These are phyloP conservation scores for Trichomonascaceae sp. DNA, from an alignment of 1,139 yeast species.

Conservation along the genomic window DNA sequence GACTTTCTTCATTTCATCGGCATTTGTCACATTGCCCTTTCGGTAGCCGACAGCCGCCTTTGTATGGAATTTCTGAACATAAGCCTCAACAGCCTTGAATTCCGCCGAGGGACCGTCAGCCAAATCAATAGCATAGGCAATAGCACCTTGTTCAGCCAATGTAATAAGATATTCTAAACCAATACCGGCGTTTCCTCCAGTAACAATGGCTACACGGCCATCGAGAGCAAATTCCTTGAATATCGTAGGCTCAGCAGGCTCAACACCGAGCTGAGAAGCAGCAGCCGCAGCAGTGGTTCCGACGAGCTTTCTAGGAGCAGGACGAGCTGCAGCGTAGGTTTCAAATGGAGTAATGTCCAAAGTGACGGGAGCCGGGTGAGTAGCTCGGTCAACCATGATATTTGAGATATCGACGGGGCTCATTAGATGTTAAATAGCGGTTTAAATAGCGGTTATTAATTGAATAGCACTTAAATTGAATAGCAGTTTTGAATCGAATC, in stretches of 20 bases:
- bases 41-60: constrained; percentile 41
- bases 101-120: constrained; percentile 30
- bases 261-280: constrained; percentile 24
- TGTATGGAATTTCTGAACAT: constrained; percentile 31
- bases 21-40: constrained; percentile 40
- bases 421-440: not conserved
- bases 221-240: constrained; percentile 34
- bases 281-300: constrained; percentile 28
- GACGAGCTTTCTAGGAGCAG: constrained; percentile 25
- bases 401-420: not conserved
- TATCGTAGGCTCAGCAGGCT: constrained; percentile 22
- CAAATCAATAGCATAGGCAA: constrained; percentile 32
- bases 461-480: not conserved
- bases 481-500: not conserved
- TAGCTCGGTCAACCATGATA: not conserved
- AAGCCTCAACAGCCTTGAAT: constrained; percentile 25
- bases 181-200: constrained; percentile 39
- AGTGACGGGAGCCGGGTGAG: not conserved
- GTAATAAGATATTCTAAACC: constrained; percentile 35
- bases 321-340: constrained; percentile 18
- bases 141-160: constrained; percentile 39
- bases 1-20: constrained; percentile 39
- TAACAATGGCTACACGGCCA: constrained; percentile 36
- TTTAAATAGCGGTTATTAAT: not conserved
- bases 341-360: constrained; percentile 15